Base-by-base conservation (phyloP, 345 rosid genomes). In the Schrenkiella parvula region DNA sequence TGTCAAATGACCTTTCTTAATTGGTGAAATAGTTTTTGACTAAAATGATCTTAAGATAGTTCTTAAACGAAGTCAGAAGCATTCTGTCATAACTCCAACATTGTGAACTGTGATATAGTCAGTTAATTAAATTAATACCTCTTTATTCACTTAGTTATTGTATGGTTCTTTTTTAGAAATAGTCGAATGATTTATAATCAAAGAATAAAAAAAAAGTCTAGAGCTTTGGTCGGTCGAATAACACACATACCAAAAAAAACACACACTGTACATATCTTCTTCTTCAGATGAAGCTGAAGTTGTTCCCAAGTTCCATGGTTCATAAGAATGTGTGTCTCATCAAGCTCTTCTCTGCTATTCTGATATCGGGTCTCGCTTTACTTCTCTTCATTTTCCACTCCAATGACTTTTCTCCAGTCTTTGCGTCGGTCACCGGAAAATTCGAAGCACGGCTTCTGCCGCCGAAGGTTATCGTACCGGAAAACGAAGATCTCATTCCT, bases 301-400 rank as follows among this genome's bases (percentile, higher is more conserved):
- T 80, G 85, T 77, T 70, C 18, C 37, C 75, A 61, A 59, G 72
- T 68, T 73, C 82, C 22, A 54, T 69, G 38, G 83, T 64, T 74
- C 81, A 70, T 80, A 81, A 84, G 72, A 78, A 79, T 64, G 77
- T 83, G 72, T 75, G 85, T 72, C 65, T 86, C 31, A 61, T 87
- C 38, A 90, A 83, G 81, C 62, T 93, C 25, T 79, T 78, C 25
- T 77, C 85, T 29, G 70, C 81, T 25, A 14, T 80, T 70, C 78
- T 93, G 28, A 63, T 91, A 28, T 29, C 79, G 38, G 85, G 85
- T 82, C 68, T 89, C 25, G 96, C 85, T 64, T 80, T 86, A 55
- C 69, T 83, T 73, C 80, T 90, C 58, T 74, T 93, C 71, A 76
- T 79, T 58, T 32, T 71, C 68, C 72, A 64, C 55, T 77, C 50